These are phyloP conservation scores for Cladosporium sp. DNA, from an alignment of 2,329 filamentous ascomycete species.

Conservation along the genomic window DNA sequence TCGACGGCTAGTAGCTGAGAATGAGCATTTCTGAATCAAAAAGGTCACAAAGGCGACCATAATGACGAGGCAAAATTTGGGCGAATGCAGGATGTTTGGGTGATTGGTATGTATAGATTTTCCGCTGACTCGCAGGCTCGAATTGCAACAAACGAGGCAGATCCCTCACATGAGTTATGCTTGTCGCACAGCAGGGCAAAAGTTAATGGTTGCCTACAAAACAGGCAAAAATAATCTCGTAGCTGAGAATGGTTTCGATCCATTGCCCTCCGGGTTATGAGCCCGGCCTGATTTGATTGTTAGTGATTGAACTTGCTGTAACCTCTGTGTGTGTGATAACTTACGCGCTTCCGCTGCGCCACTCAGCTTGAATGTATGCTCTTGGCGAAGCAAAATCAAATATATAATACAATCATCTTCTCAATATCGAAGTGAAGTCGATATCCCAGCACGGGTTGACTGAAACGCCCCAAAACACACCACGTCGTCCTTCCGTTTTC, in stretches of 20 bases:
- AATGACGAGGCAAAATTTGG: too few relatives aligned
- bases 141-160: too few relatives aligned
- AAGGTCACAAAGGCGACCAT: not conserved
- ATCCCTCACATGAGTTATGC: too few relatives aligned
- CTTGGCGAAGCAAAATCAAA: not conserved
- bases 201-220: not conserved
- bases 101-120: too few relatives aligned
- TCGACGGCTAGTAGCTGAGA: not conserved
- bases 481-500: not conserved
- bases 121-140: too few relatives aligned
- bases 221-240: not conserved
- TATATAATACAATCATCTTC: too few relatives aligned
- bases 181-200: not conserved
- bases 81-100: too few relatives aligned
- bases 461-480: not conserved
- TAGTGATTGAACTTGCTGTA: not conserved
- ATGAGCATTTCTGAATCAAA: not conserved
- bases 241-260: conserved; percentile 16
- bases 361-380: conserved; percentile 6
- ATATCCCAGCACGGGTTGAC: too few relatives aligned
- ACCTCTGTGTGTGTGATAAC: not conserved
- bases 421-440: not conserved
- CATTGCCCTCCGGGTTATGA: conserved; percentile 16
- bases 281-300: conserved; percentile 3
- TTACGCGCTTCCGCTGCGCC: conserved; percentile 14